These are phyloP conservation scores for Silene uniflora DNA, from an alignment of 148 eudicot species.

Conservation along the genomic window DNA sequence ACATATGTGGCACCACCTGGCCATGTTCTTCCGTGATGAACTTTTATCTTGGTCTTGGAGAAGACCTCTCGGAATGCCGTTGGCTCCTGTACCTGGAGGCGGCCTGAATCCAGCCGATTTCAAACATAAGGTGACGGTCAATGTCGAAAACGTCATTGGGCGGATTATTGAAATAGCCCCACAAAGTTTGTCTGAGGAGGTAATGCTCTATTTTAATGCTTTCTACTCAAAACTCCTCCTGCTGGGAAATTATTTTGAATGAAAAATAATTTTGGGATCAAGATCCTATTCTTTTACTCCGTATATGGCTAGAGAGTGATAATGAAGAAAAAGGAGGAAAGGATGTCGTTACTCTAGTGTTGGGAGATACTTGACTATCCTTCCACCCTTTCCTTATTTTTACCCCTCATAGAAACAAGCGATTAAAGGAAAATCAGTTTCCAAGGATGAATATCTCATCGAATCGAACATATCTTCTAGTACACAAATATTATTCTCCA, in stretches of 20 bases:
- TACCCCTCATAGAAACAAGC: background rate
- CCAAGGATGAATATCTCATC: background rate
- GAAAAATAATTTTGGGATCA: background rate
- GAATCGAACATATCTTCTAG: background rate
- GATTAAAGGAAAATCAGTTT: background rate
- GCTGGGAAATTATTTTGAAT: background rate
- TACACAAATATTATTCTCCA: background rate
- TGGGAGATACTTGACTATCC: background rate
- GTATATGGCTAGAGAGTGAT: too few relatives aligned
- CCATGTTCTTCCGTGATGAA: slow-evolving; percentile 99
- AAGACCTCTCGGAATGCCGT: slow-evolving; percentile 85
- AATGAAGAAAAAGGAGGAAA: too few relatives aligned
- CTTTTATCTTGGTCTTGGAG: slow-evolving; percentile 98
- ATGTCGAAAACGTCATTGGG: slow-evolving; percentile 70
- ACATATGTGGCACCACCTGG: slow-evolving; percentile 94
- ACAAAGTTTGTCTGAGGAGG: slow-evolving; percentile 85
- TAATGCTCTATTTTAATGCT: slow-evolving; percentile 17
- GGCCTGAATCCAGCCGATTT: slow-evolving; percentile 74
- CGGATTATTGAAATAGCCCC: slow-evolving; percentile 78
- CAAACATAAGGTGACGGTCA: slow-evolving; percentile 72
- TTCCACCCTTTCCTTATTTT: background rate
- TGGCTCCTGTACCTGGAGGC: slow-evolving; percentile 73
- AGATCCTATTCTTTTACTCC: too few relatives aligned
- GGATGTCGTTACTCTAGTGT: too few relatives aligned
- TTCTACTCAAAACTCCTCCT: background rate